A percentile compares a stretch with the other conserved stretches of the same genome.
These are phyloP conservation scores for Hylodesmum podocarpum DNA, from an alignment of 306 rosid genomes.

Conservation along the genomic window DNA sequence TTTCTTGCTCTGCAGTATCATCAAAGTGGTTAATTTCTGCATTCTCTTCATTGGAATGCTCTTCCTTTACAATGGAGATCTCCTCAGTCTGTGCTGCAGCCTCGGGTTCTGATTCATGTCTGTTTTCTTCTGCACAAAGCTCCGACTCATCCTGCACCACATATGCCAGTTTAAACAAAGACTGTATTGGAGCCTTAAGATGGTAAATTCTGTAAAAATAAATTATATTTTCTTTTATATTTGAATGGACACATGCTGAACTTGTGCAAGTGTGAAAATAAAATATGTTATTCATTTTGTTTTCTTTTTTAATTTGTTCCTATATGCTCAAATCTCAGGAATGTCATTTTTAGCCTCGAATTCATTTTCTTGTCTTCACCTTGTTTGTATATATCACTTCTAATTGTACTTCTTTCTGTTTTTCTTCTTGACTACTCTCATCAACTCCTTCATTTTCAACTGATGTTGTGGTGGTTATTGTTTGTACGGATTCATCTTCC, in stretches of 20 bases:
- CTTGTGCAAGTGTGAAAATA: not conserved
- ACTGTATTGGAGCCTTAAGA: not conserved
- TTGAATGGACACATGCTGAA: not conserved
- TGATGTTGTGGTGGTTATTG: not conserved
- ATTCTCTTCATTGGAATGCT: not conserved
- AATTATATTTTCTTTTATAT: too few relatives aligned
- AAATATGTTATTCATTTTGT: not conserved
- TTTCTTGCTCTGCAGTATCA: not conserved
- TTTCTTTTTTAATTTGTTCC: not conserved
- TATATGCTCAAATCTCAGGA: conserved; percentile 23
- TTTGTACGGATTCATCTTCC: not conserved
- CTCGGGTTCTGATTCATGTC: not conserved
- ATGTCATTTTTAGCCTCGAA: not conserved
- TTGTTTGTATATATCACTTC: not conserved
- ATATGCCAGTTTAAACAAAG: not conserved
- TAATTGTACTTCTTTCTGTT: not conserved
- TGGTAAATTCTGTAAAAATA: not conserved
- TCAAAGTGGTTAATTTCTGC: not conserved
- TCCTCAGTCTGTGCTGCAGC: not conserved
- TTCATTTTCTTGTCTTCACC: not conserved
- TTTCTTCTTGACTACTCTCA: not conserved
- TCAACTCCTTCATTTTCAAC: not conserved
- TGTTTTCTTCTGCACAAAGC: not conserved
- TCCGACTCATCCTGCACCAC: not conserved
- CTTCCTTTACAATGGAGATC: not conserved